Evolutionary conservation across 768 basidiomycete genomes (phyloP), one percentile per base, ranked within the genome.

Genomic region (Trametes punicea): DNA sequence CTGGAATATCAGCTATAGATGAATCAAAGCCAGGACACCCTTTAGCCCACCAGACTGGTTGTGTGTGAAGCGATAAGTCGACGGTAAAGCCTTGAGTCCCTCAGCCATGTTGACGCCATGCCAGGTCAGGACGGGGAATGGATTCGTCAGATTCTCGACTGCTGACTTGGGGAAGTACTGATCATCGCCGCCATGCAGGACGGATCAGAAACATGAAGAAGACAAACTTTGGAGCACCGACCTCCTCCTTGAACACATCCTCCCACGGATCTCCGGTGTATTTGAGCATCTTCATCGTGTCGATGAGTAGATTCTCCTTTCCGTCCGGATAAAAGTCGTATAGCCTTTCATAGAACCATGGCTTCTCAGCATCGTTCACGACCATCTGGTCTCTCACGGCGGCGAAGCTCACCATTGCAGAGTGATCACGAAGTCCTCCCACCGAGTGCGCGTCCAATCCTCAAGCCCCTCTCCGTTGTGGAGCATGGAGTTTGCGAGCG

Each of bases 51-150:
- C 79, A n/a, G 78, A 76, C 59, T 80, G 75, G 61, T 82, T 81
- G 56, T 81, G 78, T 2, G 79, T 80, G 64, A 81, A 81, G 20
- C 81, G 74, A 55, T 77, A 81, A 0, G 79, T 77, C 6, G 80
- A 73, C 15, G 80, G 79, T 5, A 80, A 65, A 2, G 81, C 80
- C 65, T 83, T 82, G 29, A 82, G 68, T 2, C 79, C 80, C 63
- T 82, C 81, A 4, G 80, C 79, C 73, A 83, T 73, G 62, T 82
- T 82, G 48, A 82, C 81, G 18, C 78, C 81, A 60, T 82, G 81
- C 81, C 80, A 82, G 69, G 79, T 64, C 29, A 62, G 39, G 25
- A 76, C 69, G 31, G 72, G 70, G 67, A 82, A 80, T 2, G 80
- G 80, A 55, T 80, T 81, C n/a, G 49, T 54, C 2, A 69, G 61